phyloP scores from a whole-genome alignment of 495 filamentous ascomycete genomes.

The Daldinia bambusicola region DNA sequence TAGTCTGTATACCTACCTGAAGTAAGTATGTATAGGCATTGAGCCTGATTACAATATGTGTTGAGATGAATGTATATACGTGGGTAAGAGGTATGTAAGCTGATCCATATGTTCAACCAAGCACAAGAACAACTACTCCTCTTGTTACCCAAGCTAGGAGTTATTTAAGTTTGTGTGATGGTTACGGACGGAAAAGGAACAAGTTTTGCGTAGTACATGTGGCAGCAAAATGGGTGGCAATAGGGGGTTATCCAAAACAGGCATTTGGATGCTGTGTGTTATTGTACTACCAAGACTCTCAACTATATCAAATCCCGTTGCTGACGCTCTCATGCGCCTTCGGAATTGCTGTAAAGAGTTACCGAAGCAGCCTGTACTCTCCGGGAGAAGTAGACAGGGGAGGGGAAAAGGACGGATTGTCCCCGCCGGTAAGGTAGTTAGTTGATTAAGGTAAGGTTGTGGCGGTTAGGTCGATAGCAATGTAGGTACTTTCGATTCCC shows the following conservation, averaged over 20 bases:
- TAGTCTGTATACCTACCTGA: too few relatives aligned
- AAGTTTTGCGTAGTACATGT: constrained; percentile 6
- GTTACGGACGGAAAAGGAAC: neutral
- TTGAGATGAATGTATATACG: neutral
- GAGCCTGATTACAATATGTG: too few relatives aligned
- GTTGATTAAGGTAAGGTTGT: neutral
- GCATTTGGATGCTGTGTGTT: neutral
- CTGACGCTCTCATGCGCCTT: constrained; percentile 7
- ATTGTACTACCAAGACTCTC: neutral
- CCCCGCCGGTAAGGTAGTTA: constrained; percentile 11
- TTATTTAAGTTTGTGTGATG: constrained; percentile 4
- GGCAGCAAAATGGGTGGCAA: neutral
- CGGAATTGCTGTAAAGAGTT: constrained; percentile 22
- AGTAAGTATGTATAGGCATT: neutral
- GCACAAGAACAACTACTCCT: neutral
- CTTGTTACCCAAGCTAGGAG: neutral
- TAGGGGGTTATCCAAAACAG: neutral
- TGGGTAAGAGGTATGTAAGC: neutral
- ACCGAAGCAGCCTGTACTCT: constrained; percentile 23
- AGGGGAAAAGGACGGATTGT: neutral
- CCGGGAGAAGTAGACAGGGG: constrained; percentile 19
- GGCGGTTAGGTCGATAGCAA: constrained; percentile 4
- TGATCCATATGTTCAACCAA: neutral
- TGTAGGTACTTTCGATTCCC: constrained; percentile 3
- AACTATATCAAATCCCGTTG: neutral